Conservation (phyloP, 495 filamentous ascomycete species). For the Melanomma pulvis-pyrius region DNA sequence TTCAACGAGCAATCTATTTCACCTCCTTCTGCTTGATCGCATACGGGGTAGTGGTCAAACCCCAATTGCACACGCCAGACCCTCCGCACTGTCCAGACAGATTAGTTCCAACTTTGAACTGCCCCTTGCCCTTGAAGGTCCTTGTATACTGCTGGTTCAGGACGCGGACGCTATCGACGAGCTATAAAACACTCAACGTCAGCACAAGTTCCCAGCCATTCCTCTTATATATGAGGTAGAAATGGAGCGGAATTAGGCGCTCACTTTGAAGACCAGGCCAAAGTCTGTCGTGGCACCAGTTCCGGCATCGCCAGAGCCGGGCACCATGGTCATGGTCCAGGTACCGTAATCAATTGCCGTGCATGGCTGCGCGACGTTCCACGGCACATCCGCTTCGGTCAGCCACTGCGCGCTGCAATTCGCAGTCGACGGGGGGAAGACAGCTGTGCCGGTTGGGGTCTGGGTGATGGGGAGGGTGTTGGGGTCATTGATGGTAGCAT, state of each 20-base stretch:
- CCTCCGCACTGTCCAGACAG: slow-evolving; percentile 12
- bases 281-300: neutral
- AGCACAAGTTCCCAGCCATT: neutral
- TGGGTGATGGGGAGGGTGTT: slow-evolving; percentile 4
- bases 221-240: neutral
- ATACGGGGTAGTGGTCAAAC: slow-evolving; percentile 1
- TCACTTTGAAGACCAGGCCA: slow-evolving; percentile 9
- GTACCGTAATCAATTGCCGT: neutral
- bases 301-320: neutral
- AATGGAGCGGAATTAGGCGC: neutral
- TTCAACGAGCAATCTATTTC: neutral
- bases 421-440: slow-evolving; percentile 6
- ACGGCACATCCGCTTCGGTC: slow-evolving; percentile 2
- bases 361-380: neutral
- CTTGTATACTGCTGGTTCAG: neutral
- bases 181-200: neutral
- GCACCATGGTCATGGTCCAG: slow-evolving; percentile 8
- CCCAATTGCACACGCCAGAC: slow-evolving; percentile 6
- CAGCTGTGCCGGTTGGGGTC: slow-evolving; percentile 5
- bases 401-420: slow-evolving; percentile 11
- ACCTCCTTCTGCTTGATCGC: slow-evolving; percentile 2
- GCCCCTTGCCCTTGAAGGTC: neutral
- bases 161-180: slow-evolving; percentile 1
- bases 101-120: slow-evolving; percentile 10
- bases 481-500: slow-evolving; percentile 9